These are phyloP conservation scores for Aureobasidium uvarum DNA, from an alignment of 2,329 filamentous ascomycete species.

Conservation along the genomic window DNA sequence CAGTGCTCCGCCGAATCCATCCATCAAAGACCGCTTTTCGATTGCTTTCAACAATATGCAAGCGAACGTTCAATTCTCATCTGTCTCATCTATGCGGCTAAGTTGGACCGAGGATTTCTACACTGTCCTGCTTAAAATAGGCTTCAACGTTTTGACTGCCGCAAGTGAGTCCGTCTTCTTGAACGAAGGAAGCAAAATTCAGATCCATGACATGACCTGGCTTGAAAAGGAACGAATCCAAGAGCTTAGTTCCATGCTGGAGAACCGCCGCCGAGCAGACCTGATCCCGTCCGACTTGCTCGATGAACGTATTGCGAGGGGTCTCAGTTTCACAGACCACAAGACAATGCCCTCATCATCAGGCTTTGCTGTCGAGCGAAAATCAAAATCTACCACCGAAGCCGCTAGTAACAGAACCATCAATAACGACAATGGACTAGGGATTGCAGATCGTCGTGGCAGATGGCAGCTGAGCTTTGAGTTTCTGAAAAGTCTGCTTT, in stretches of 20 bases:
- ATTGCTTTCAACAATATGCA: conserved; percentile 86
- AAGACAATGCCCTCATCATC: conserved; percentile 41
- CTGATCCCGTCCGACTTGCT: conserved; percentile 46
- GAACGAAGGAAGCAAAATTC: conserved; percentile 79
- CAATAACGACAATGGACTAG: conserved; percentile 63
- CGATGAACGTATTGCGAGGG: conserved; percentile 42
- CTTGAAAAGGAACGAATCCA: conserved; percentile 80
- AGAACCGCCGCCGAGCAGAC: conserved; percentile 40
- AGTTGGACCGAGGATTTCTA: conserved; percentile 94
- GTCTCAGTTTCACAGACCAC: conserved; percentile 38
- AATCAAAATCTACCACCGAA: conserved; percentile 39
- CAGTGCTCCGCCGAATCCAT: conserved; percentile 46
- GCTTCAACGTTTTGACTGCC: conserved; percentile 85
- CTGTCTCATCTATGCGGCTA: conserved; percentile 63
- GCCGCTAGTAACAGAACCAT: conserved; percentile 32
- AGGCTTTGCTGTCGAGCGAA: conserved; percentile 68
- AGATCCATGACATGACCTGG: conserved; percentile 78
- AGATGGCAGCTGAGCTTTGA: conserved; percentile 74
- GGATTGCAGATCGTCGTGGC: conserved; percentile 72
- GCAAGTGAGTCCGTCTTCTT: conserved; percentile 95
- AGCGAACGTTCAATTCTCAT: conserved; percentile 80
- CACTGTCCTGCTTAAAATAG: conserved; percentile 79
- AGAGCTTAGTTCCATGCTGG: conserved; percentile 58
- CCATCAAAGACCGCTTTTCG: conserved; percentile 60
- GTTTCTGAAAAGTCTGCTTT: conserved; percentile 72